A percentile compares a stretch with the other conserved stretches of the same genome.
phyloP scores from a whole-genome alignment of 805 yeast genomes.

The Candida multigemmis region DNA sequence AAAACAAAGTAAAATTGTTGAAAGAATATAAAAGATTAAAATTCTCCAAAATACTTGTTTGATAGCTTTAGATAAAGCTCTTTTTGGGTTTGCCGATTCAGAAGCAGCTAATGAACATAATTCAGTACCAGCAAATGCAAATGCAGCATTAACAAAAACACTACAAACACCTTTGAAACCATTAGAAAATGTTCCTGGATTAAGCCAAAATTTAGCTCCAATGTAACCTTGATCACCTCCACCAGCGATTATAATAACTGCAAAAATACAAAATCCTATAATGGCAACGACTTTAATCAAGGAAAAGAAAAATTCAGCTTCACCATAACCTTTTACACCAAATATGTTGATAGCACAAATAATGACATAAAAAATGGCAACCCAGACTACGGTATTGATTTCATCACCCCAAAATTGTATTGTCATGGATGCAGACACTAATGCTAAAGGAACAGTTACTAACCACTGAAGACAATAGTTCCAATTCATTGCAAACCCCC shows the following conservation, averaged over 20 bases:
- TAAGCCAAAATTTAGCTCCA: conserved; percentile 47
- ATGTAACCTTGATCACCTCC: conserved; percentile 46
- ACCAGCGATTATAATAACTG: conserved; percentile 49
- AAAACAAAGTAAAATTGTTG: conserved; percentile 14
- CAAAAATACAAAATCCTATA: conserved; percentile 47
- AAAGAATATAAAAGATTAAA: conserved; percentile 21
- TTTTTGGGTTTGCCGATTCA: conserved; percentile 25
- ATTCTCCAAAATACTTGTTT: conserved; percentile 33
- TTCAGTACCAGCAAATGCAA: conserved; percentile 21
- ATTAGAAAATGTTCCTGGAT: conserved; percentile 31
- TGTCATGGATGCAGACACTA: conserved; percentile 26
- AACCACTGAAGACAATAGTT: conserved; percentile 29
- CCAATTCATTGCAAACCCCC: conserved; percentile 57
- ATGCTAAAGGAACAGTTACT: conserved; percentile 25
- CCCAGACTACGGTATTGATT: conserved; percentile 44
- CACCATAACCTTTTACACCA: conserved; percentile 64
- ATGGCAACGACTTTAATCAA: conserved; percentile 48
- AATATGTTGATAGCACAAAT: conserved; percentile 46
- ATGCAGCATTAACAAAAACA: conserved; percentile 19
- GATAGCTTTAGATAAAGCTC: conserved; percentile 25
- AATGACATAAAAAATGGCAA: conserved; percentile 43
- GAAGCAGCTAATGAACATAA: conserved; percentile 22
- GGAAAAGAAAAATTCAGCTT: conserved; percentile 54
- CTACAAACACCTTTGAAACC: conserved; percentile 19
- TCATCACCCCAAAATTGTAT: conserved; percentile 20